Percentiles rank a stretch among this genome's conserved stretches.
These are phyloP conservation scores for Talaromyces sp. DNA, from an alignment of 2,329 filamentous ascomycete species.

Conservation along the genomic window DNA sequence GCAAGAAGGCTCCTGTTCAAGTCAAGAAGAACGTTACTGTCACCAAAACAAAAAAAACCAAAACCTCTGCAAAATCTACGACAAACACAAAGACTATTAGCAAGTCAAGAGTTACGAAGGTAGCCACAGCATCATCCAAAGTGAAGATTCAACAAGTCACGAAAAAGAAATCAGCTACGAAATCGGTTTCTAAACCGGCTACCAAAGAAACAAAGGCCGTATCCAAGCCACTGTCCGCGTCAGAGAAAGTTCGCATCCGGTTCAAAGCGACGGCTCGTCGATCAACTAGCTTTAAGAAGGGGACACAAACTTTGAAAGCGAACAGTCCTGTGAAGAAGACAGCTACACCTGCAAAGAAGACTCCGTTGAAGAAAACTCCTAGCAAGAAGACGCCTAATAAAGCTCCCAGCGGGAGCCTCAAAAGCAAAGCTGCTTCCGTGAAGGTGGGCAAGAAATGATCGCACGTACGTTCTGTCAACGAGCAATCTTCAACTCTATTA, in stretches of 20 bases:
- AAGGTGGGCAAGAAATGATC: neutral
- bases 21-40: constrained; percentile 18
- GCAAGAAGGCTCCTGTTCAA: constrained; percentile 17
- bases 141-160: constrained; percentile 1
- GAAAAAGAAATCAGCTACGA: neutral
- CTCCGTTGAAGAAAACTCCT: constrained; percentile 8
- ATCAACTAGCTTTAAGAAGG: constrained; percentile 15
- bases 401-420: constrained; percentile 11
- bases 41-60: constrained; percentile 16
- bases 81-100: constrained; percentile 17
- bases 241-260: constrained; percentile 14
- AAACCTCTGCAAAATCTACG: constrained; percentile 17
- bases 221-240: constrained; percentile 7
- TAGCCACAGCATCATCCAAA: constrained; percentile 11
- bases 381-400: constrained; percentile 11
- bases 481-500: neutral
- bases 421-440: neutral
- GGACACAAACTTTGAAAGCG: constrained; percentile 11
- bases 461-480: neutral
- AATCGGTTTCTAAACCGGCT: neutral
- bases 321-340: constrained; percentile 8
- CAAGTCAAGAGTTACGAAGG: constrained; percentile 22
- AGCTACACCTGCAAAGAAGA: constrained; percentile 8
- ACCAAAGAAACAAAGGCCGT: neutral
- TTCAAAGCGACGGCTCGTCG: constrained; percentile 15